These are phyloP conservation scores for Albophoma yamanashiensis DNA, from an alignment of 2,329 filamentous ascomycete species.

Conservation along the genomic window DNA sequence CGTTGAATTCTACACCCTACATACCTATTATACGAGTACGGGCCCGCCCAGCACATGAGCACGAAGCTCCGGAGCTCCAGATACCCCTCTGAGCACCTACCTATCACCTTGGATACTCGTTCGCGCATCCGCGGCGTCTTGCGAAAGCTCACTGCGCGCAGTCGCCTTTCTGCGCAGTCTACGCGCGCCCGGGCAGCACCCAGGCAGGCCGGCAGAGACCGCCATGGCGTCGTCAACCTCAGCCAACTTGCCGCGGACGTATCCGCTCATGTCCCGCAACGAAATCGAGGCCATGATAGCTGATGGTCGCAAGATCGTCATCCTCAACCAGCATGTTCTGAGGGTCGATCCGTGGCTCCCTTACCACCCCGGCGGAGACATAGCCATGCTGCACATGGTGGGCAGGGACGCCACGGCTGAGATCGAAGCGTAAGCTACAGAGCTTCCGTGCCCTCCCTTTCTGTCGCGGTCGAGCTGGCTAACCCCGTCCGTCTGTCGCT, in stretches of 20 bases:
- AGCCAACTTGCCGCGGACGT: slow-evolving; percentile 7
- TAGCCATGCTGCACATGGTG: slow-evolving; percentile 86
- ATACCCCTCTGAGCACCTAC: neutral
- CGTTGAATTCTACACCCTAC: neutral
- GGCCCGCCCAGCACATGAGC: neutral
- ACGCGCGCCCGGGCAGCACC: neutral
- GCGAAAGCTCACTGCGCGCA: neutral
- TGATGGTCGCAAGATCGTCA: slow-evolving; percentile 66
- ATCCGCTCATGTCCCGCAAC: slow-evolving; percentile 26
- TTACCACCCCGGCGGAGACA: slow-evolving; percentile 87
- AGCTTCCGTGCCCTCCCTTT: neutral
- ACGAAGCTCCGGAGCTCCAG: neutral
- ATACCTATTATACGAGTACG: neutral
- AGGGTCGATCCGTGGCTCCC: slow-evolving; percentile 82
- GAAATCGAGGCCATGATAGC: slow-evolving; percentile 66
- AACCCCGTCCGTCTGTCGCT: neutral
- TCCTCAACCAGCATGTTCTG: slow-evolving; percentile 70
- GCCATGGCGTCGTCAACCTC: neutral
- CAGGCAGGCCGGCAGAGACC: neutral
- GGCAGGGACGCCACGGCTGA: slow-evolving; percentile 92
- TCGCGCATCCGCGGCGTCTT: neutral
- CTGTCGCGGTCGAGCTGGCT: neutral
- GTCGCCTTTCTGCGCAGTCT: neutral
- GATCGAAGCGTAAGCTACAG: slow-evolving; percentile 62
- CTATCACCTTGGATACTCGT: neutral